A percentile compares a stretch with the other conserved stretches of the same genome.
phyloP scores from a whole-genome alignment of 495 filamentous ascomycete species.

The Aspergillus carlsbadensis region DNA sequence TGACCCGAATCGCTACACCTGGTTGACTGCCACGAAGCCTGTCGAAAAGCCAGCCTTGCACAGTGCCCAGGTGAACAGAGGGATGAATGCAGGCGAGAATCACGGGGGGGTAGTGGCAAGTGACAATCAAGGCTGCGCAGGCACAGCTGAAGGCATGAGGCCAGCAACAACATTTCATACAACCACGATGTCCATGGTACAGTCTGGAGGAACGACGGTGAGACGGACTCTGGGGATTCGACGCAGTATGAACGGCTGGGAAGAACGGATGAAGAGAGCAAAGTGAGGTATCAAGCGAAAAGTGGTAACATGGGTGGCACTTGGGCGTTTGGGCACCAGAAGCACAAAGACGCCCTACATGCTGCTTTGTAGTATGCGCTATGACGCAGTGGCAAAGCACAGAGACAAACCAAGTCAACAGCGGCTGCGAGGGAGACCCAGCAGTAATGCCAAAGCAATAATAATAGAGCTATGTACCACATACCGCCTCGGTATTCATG shows the following conservation, averaged over 20 bases:
- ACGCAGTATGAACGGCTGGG: slow-evolving; percentile 58
- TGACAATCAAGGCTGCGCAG: slow-evolving; percentile 27
- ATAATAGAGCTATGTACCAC: neutral
- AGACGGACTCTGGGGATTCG: slow-evolving; percentile 58
- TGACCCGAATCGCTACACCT: slow-evolving; percentile 41
- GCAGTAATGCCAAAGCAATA: neutral
- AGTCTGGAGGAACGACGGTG: slow-evolving; percentile 26
- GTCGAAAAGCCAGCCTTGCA: slow-evolving; percentile 23
- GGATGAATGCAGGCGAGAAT: slow-evolving; percentile 11
- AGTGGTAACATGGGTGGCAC: neutral
- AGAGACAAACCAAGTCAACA: neutral
- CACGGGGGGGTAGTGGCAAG: slow-evolving; percentile 11
- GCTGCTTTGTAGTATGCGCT: neutral
- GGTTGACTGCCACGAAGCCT: slow-evolving; percentile 33
- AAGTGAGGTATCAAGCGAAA: slow-evolving; percentile 3
- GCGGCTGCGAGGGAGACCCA: neutral
- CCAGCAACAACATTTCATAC: slow-evolving; percentile 51
- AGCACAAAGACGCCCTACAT: neutral
- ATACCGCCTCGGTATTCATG: neutral
- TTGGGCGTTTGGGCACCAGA: slow-evolving; percentile 7
- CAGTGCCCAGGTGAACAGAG: slow-evolving; percentile 2
- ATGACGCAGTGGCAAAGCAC: neutral
- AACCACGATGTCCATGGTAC: slow-evolving; percentile 49
- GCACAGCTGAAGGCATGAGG: slow-evolving; percentile 24
- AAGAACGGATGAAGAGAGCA: slow-evolving; percentile 45